Evolutionary conservation across 1,284 basidiomycete species (phyloP), one percentile per base, ranked within the genome.

Genomic region (Tilletia caries): DNA sequence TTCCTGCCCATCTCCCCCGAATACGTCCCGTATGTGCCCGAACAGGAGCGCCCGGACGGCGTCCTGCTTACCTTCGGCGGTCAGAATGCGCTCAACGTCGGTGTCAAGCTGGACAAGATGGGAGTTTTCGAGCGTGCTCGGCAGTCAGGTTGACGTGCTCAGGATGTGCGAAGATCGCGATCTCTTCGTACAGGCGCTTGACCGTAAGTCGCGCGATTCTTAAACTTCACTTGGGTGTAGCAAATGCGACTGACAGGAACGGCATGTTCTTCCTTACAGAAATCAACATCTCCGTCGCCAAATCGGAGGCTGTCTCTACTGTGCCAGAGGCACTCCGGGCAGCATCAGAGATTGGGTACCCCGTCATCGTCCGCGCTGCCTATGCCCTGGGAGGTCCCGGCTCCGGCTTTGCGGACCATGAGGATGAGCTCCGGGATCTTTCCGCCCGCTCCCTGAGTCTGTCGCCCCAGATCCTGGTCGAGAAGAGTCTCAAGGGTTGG

Each of bases 401-500:
- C 71, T 98, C 95, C 78, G 96, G 96, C 70, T 99, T 99, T 82
- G 96, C 96, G 66, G 90, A 97, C 82, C 89, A 98, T 84, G 88
- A 93, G 34, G 92, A 98, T 74, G 95, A 98, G 86, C 86, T 99
- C 69, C 91, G 94, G 70, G 95, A 98, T 85, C 87, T 99, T 27
- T 89, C 93, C 67, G 95, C 96, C 46, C 95, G 92, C 85, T 90
- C 91, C 82, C 88, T 99, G 71, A 91, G 90, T 83, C 87, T 98
- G 44, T 92, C 90, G 78, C 96, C 96, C 64, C 96, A 98, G 85
- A 93, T 98, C 64, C 88, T 99, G 69, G 95, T 98, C 77, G 96
- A 98, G 85, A 92, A 94, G 77, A 94, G 92, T 80, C 92, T 99
- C 89, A 98, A 98, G 85, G 96, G 96, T 62, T 99, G 96, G 96